Evolutionary conservation across 306 rosid species (phyloP), one percentile per base, ranked within the genome.

Genomic region (Lathyrus aphaca): DNA sequence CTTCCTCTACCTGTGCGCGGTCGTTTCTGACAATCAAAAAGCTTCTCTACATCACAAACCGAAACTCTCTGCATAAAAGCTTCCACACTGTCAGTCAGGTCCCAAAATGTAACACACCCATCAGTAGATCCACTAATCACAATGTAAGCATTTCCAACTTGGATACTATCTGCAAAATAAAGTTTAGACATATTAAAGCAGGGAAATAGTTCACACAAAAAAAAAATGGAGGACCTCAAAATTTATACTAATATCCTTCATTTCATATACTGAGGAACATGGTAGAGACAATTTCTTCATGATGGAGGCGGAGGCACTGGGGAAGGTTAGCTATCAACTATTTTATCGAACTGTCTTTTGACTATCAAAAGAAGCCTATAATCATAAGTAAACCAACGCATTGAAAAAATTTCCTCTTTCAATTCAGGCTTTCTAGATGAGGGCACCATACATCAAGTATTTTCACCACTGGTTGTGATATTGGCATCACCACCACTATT

Each of bases 1-100:
- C 99, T 94, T 68, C 97, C 99, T 74, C 97, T 87, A 67, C 99
- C 99, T 1, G 99, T 91, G 17, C 86, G 86, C 45, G 97, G 99
- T 64, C 97, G 88, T 71, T 84, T 94, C 64, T 89, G 99, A 80
- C 83, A 82, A 69, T 91, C 91, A 72, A 88, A 79, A 46, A 80
- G 72, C 65, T 77, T 82, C 78, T 86, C 95, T 44, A 81, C 64
- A 56, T 80, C 70, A 72, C 75, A 84, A 76, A 69, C 80, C 8
- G 87, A 90, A 60, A 91, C 78, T 64, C 70, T 66, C 61, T 11
- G 84, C 89, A 88, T 84, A 79, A 88, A 94, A 79, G 88, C 86
- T 81, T 85, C 87, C 66, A 91, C 43, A 44, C 82, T 83, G 79
- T 62, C 84, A 35, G 86, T 90, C 73, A 91, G 71, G 80, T 94